Percentiles rank a stretch among this genome's conserved stretches.
phyloP scores from a whole-genome alignment of 2,329 filamentous ascomycete species.

The Nothomitra cinnamomea region DNA sequence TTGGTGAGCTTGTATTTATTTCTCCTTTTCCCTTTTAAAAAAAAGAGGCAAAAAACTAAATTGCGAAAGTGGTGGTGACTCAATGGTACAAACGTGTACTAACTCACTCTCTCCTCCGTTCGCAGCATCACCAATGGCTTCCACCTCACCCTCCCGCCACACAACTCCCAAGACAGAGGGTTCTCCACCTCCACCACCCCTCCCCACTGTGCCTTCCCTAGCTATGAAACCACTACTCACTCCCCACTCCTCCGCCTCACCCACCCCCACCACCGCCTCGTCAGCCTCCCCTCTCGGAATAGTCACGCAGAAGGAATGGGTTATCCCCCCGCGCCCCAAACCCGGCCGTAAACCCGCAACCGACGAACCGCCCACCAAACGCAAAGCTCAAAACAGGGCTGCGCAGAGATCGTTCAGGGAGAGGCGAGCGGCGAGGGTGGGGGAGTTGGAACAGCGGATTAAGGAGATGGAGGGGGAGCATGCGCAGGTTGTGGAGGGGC shows the following conservation, averaged over 20 bases:
- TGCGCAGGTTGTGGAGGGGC: slow-evolving; percentile 29
- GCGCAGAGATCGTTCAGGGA: slow-evolving; percentile 85
- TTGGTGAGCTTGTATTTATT: too few relatives aligned
- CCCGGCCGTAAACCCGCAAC: slow-evolving; percentile 88
- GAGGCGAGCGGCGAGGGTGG: slow-evolving; percentile 67
- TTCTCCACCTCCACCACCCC: too few relatives aligned
- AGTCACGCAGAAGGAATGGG: slow-evolving; percentile 72
- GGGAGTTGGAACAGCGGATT: slow-evolving; percentile 40
- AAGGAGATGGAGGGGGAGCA: slow-evolving; percentile 30
- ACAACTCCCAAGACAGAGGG: too few relatives aligned
- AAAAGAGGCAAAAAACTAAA: too few relatives aligned
- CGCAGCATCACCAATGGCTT: too few relatives aligned
- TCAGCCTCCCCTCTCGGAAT: slow-evolving; percentile 27
- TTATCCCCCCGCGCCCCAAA: slow-evolving; percentile 68
- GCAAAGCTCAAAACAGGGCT: slow-evolving; percentile 85
- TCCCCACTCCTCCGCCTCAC: slow-evolving; percentile 12
- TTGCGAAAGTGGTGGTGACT: too few relatives aligned
- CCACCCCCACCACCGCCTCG: slow-evolving; percentile 16
- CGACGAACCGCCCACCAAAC: slow-evolving; percentile 80
- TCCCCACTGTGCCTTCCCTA: too few relatives aligned
- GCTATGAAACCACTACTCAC: too few relatives aligned
- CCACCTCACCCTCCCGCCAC: too few relatives aligned
- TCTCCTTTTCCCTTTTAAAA: too few relatives aligned
- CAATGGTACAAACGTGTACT: too few relatives aligned
- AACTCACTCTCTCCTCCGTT: too few relatives aligned